Evolutionary conservation across 1,139 yeast genomes (phyloP).

Genomic region (Candida pseudoviswanathii): DNA sequence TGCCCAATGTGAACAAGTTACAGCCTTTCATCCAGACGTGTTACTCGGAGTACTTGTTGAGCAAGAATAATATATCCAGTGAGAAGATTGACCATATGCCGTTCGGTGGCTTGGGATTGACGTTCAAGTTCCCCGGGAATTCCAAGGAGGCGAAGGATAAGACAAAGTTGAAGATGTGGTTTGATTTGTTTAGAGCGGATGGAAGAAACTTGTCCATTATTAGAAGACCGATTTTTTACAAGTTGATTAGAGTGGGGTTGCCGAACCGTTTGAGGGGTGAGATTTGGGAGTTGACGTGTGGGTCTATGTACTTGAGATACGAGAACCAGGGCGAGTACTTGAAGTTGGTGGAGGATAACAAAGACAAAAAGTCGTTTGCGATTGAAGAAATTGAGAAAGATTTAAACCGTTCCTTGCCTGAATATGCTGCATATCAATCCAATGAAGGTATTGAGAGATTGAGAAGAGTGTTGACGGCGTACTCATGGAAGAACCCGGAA

Average conservation of each 20-base stretch:
- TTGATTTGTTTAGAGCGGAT: conserved; percentile 78
- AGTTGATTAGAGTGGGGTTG: conserved; percentile 83
- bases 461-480: conserved; percentile 87
- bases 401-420: conserved; percentile 90
- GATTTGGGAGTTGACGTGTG: conserved; percentile 91
- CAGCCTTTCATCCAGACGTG: conserved; percentile 70
- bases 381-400: conserved; percentile 97
- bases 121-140: conserved; percentile 88
- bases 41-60: conserved; percentile 81
- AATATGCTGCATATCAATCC: conserved; percentile 89
- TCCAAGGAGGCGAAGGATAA: conserved; percentile 76
- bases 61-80: conserved; percentile 54
- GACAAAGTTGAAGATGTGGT: conserved; percentile 90
- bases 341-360: conserved; percentile 58
- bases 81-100: conserved; percentile 60
- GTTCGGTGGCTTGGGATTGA: conserved; percentile 80
- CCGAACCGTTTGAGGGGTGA: conserved; percentile 95
- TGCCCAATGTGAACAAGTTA: conserved; percentile 61
- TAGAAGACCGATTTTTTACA: conserved; percentile 76
- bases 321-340: conserved; percentile 63
- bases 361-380: conserved; percentile 71
- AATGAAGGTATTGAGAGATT: conserved; percentile 83
- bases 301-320: conserved; percentile 77
- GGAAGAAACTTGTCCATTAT: conserved; percentile 83
- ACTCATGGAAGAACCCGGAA: conserved; percentile 96